Evolutionary conservation across 805 yeast species (phyloP).

Genomic region (Sungouiozyma ichnusensis): DNA sequence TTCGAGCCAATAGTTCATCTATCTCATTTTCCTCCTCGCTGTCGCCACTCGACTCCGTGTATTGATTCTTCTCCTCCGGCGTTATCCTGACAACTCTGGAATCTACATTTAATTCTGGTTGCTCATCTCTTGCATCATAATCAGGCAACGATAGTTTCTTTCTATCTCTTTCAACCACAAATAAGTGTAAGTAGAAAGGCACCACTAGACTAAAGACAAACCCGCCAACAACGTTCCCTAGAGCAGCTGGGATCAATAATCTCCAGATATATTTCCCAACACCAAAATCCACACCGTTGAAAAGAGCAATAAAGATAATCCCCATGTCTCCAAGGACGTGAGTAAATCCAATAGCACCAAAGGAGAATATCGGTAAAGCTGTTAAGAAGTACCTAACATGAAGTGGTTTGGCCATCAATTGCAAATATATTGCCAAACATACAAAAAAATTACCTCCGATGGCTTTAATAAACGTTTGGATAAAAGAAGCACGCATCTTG

Average conservation of each 20-base stretch:
- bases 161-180: conserved; percentile 64
- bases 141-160: conserved; percentile 50
- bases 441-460: conserved; percentile 74
- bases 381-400: conserved; percentile 64
- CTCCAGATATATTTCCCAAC: conserved; percentile 67
- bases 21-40: conserved; percentile 5
- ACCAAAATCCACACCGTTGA: conserved; percentile 53
- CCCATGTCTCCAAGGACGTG: conserved; percentile 82
- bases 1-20: too few species aligned
- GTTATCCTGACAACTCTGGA: conserved; percentile 60
- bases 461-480: conserved; percentile 56
- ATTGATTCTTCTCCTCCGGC: conserved; percentile 7
- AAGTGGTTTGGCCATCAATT: conserved; percentile 66
- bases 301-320: conserved; percentile 51
- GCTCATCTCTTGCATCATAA: conserved; percentile 68
- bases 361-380: conserved; percentile 60
- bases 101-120: conserved; percentile 66
- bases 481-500: conserved; percentile 39
- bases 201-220: conserved; percentile 48
- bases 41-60: conserved; percentile 4
- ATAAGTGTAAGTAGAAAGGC: conserved; percentile 66
- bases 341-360: conserved; percentile 69
- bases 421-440: conserved; percentile 63
- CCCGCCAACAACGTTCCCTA: conserved; percentile 81
- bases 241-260: conserved; percentile 52